phyloP scores from a whole-genome alignment of 495 filamentous ascomycete genomes.

The Penicillium parvum region DNA sequence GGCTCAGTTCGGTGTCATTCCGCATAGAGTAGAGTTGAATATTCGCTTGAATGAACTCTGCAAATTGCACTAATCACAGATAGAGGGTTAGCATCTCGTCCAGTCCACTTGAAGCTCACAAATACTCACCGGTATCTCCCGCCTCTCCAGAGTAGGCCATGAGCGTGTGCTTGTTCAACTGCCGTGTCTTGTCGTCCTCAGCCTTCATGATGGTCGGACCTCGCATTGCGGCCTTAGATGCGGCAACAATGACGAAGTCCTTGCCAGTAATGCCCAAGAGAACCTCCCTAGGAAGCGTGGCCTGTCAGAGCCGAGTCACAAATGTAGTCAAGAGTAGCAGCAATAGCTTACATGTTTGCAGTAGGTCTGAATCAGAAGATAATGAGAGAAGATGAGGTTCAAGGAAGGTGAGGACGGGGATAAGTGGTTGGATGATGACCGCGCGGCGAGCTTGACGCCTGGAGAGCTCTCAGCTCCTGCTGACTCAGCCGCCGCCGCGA shows the following conservation, averaged over 20 bases:
- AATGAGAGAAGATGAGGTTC: slow-evolving; percentile 11
- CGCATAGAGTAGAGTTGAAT: slow-evolving; percentile 98
- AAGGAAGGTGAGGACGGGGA: slow-evolving; percentile 11
- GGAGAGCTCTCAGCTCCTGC: slow-evolving; percentile 35
- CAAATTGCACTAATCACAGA: slow-evolving; percentile 77
- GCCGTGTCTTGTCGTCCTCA: slow-evolving; percentile 90
- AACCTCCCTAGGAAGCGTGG: slow-evolving; percentile 70
- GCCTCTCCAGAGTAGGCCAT: slow-evolving; percentile 98
- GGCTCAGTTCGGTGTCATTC: slow-evolving; percentile 85
- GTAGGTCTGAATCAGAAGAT: slow-evolving; percentile 5
- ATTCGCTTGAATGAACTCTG: slow-evolving; percentile 98
- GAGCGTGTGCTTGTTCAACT: slow-evolving; percentile 84
- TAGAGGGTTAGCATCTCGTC: slow-evolving; percentile 12
- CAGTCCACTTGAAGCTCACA: not conserved
- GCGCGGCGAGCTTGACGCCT: slow-evolving; percentile 46
- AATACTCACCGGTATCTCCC: slow-evolving; percentile 79
- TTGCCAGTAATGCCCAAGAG: slow-evolving; percentile 96
- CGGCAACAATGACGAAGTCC: slow-evolving; percentile 96
- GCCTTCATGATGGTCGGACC: slow-evolving; percentile 95
- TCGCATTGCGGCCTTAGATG: slow-evolving; percentile 96
- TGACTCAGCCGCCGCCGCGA: slow-evolving; percentile 38
- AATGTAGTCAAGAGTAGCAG: not conserved
- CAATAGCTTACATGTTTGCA: slow-evolving; percentile 31
- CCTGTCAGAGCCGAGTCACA: slow-evolving; percentile 14
- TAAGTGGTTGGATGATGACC: slow-evolving; percentile 25